Conservation (phyloP, 2,329 filamentous ascomycete species). For the Colletotrichum spaethianum region DNA sequence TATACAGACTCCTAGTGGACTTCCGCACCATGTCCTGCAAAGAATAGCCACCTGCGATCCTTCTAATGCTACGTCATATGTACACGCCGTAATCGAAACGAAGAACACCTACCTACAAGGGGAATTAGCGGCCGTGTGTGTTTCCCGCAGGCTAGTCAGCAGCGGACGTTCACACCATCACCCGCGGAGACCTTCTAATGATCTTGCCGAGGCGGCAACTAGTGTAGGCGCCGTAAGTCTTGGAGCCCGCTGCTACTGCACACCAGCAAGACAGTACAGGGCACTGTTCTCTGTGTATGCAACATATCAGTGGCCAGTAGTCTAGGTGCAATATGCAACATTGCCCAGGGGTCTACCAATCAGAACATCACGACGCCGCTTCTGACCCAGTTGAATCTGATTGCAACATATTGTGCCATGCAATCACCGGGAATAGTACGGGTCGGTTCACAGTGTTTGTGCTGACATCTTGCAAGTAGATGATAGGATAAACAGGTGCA, state of each 20-base stretch:
- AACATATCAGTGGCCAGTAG: background rate
- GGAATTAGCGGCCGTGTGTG: background rate
- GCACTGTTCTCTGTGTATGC: background rate
- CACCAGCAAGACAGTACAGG: background rate
- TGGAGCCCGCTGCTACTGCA: background rate
- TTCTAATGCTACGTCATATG: background rate
- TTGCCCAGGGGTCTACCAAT: background rate
- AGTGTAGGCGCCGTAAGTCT: background rate
- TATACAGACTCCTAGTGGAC: background rate
- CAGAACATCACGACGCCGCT: background rate
- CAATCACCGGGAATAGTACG: constrained; percentile 1
- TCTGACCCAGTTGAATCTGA: background rate
- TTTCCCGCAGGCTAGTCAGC: background rate
- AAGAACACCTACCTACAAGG: background rate
- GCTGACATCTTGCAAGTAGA: background rate
- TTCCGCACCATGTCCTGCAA: constrained; percentile 1
- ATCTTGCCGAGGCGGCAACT: background rate
- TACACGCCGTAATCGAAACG: background rate
- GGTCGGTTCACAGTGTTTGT: background rate
- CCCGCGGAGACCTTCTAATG: background rate
- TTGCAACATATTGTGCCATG: background rate
- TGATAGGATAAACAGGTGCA: background rate
- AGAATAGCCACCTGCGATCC: background rate
- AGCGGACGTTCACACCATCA: background rate
- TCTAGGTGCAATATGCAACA: background rate